Base-by-base conservation (phyloP, 2,329 filamentous ascomycete species). In the Fusarium papillatum region DNA sequence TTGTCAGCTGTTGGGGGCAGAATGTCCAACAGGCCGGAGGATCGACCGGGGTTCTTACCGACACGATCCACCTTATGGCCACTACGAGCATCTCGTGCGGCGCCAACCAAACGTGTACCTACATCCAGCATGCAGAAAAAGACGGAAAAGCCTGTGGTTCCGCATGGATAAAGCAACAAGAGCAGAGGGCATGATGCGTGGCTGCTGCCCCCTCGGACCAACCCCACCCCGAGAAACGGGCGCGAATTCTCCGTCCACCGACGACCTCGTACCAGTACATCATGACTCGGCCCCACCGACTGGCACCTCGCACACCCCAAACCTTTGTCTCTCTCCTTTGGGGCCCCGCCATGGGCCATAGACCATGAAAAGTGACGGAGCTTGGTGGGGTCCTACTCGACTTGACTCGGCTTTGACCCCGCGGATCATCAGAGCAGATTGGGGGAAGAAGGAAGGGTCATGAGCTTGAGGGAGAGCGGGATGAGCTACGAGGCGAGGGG, bases 191-290 rank as follows among this genome's bases (percentile, higher is more conserved):
- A 66, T 69, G 55, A 69, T 73, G 66, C 55, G 36, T 61, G 62
- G 22, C 50, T n/a, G 22, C 50, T n/a, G 29, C 55, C 4, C 64
- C 50, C 43, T 79, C 77, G 75, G 77, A 75, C 68, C 77, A 79
- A 79, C 77, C 77, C 77, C 77, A 79, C 77, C 72, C 77, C 77
- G 77, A 79, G 71, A 74, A 76, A 72, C 50, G 64, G 64, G 64
- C 64, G 29, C 16, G 64, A 66, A 66, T 59, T 69, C 67, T 68
- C 74, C 71, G 76, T 72, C 24, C n/a, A 62, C 43, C 50, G 70
- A 64, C 59, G 16, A 10, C 34, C 68, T 74, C 53, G 62, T 75
- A 67, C 17, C 9, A 68, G 69, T 67, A 53, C 65, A 62, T 67
- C 65, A 62, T 61, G 64, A 67, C 38, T 61, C 64, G 64, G 53